phyloP scores from a whole-genome alignment of 75 land plant species.

The Selaginella moellendorffii region DNA sequence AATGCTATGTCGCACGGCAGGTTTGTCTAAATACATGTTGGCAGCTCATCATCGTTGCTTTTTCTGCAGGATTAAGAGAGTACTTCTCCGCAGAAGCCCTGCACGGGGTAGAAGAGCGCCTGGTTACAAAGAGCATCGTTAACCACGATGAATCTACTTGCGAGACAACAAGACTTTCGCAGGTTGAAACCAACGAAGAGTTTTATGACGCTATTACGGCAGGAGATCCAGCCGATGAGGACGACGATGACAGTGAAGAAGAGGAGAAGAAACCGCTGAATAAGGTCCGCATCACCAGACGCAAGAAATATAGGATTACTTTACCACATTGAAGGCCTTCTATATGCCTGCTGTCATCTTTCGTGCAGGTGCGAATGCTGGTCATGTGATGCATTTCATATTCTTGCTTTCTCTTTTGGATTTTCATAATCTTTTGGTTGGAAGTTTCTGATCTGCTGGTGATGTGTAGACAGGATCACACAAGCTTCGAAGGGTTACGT shows the following conservation, averaged over 20 bases:
- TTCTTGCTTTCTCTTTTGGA: neutral
- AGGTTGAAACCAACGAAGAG: constrained; percentile 39
- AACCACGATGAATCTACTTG: neutral
- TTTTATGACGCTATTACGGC: constrained; percentile 86
- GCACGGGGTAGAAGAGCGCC: constrained; percentile 2
- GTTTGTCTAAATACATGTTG: constrained; percentile 13
- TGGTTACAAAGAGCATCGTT: neutral
- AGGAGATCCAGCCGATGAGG: constrained; percentile 38
- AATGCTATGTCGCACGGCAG: constrained; percentile 78
- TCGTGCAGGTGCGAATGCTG: neutral
- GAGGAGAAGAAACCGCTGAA: constrained; percentile 11
- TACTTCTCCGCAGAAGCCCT: constrained; percentile 67
- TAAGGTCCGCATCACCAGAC: constrained; percentile 10
- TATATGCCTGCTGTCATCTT: neutral
- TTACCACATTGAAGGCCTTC: neutral
- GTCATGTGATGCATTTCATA: neutral
- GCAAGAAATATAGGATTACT: constrained; percentile 3
- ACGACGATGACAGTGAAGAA: constrained; percentile 52
- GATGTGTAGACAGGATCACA: constrained; percentile 9
- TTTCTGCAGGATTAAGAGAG: constrained; percentile 58
- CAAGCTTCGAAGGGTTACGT: constrained; percentile 2
- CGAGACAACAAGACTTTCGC: neutral
- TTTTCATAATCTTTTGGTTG: neutral
- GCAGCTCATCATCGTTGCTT: neutral
- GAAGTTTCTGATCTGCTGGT: neutral